Conservation (phyloP, 768 basidiomycete species). For the Mycena capillaripes region DNA sequence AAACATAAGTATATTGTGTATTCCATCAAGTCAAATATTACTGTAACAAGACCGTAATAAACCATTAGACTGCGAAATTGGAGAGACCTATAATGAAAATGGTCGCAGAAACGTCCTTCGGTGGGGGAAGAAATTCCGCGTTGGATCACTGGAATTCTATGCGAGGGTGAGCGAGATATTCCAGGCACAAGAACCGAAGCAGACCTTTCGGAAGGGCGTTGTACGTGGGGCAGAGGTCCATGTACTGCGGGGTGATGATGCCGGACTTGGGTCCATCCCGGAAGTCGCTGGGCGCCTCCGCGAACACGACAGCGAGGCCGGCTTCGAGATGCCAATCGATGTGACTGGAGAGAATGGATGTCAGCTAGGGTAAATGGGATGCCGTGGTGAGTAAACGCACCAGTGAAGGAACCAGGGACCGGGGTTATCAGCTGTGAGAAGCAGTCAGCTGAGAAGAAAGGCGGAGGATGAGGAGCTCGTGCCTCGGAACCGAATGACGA, state of each 20-base stretch:
- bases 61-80: too few species aligned
- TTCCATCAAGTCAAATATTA: too few species aligned
- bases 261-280: constrained; percentile 38
- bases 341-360: not conserved
- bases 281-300: constrained; percentile 47
- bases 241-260: constrained; percentile 38
- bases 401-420: not conserved
- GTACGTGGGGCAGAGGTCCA: constrained; percentile 22
- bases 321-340: not conserved
- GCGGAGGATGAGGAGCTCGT: not conserved
- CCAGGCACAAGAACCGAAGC: too few species aligned
- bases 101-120: too few species aligned
- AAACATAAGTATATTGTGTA: too few species aligned
- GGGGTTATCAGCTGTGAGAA: not conserved
- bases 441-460: not conserved
- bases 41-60: too few species aligned
- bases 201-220: too few species aligned
- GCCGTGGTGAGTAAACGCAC: not conserved
- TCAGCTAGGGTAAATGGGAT: not conserved
- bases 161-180: too few species aligned
- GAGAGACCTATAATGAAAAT: too few species aligned
- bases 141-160: too few species aligned
- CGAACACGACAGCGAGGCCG: constrained; percentile 51
- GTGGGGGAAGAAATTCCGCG: too few species aligned
- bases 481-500: constrained; percentile 21